Percentiles rank a stretch among this genome's conserved stretches.
Evolutionary conservation across 192 early-diverging fungal genomes (phyloP).

Genomic region (Rhizophlyctis rosea): DNA sequence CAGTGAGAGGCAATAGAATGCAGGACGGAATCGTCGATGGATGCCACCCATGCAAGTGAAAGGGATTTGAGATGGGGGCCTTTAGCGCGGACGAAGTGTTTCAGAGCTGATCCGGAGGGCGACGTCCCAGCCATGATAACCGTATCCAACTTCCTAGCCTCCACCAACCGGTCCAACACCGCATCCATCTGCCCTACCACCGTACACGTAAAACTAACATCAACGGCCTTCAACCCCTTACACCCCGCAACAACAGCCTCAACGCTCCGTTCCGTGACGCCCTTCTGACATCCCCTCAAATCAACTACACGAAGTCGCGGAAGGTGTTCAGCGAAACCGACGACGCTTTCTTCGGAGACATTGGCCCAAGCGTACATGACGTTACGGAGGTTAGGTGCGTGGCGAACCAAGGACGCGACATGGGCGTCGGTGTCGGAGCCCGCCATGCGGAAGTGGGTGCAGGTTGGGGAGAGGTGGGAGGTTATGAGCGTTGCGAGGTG

Average conservation of each 20-base stretch:
- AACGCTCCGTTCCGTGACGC: constrained; percentile 2
- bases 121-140: constrained; percentile 10
- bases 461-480: neutral
- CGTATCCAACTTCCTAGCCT: neutral
- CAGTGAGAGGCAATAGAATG: neutral
- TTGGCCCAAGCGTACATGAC: constrained; percentile 7
- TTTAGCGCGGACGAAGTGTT: neutral
- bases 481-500: constrained; percentile 7
- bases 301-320: constrained; percentile 6
- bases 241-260: neutral
- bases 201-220: constrained; percentile 18
- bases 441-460: constrained; percentile 7
- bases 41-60: constrained; percentile 13
- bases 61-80: constrained; percentile 4
- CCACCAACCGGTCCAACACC: neutral
- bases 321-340: neutral
- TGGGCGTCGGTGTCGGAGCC: constrained; percentile 2
- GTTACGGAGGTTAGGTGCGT: neutral
- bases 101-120: constrained; percentile 1
- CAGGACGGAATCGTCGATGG: neutral
- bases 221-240: constrained; percentile 1
- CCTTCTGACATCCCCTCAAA: constrained; percentile 11
- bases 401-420: neutral
- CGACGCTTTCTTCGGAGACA: neutral
- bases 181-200: neutral